phyloP scores from a whole-genome alignment of 148 eudicot genomes.

The Nepenthes gracilis region DNA sequence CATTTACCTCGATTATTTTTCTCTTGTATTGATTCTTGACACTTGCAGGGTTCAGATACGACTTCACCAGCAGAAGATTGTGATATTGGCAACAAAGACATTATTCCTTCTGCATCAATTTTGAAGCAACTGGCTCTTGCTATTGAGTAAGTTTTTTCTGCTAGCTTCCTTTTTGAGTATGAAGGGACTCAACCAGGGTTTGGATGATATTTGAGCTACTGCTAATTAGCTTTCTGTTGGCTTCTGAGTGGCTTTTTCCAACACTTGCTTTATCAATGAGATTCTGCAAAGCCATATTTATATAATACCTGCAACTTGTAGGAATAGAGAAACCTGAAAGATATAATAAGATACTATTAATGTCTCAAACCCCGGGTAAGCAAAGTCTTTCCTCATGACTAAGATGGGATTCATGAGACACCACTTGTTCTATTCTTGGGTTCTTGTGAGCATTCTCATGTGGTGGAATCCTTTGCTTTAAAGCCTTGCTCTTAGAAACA shows the following conservation, averaged over 20 bases:
- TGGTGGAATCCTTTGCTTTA: too few relatives aligned
- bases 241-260: neutral
- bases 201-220: too few relatives aligned
- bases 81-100: slow-evolving; percentile 23
- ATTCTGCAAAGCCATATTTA: neutral
- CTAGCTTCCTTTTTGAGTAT: too few relatives aligned
- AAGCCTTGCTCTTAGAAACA: too few relatives aligned
- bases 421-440: too few relatives aligned
- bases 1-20: neutral
- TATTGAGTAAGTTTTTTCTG: slow-evolving; percentile 55
- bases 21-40: neutral
- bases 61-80: slow-evolving; percentile 18
- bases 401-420: too few relatives aligned
- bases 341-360: too few relatives aligned
- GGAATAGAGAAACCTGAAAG: too few relatives aligned
- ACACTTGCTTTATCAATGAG: neutral
- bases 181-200: too few relatives aligned
- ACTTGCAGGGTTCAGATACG: slow-evolving; percentile 46
- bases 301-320: neutral
- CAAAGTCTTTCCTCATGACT: too few relatives aligned
- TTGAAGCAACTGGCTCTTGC: slow-evolving; percentile 71
- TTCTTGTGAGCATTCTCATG: too few relatives aligned
- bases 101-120: slow-evolving; percentile 52
- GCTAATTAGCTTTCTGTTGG: neutral
- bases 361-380: too few relatives aligned